Percentiles rank a stretch among this genome's conserved stretches.
Conservation (phyloP, 352 stramenopile genomes). For the Phytophthora brassicae region DNA sequence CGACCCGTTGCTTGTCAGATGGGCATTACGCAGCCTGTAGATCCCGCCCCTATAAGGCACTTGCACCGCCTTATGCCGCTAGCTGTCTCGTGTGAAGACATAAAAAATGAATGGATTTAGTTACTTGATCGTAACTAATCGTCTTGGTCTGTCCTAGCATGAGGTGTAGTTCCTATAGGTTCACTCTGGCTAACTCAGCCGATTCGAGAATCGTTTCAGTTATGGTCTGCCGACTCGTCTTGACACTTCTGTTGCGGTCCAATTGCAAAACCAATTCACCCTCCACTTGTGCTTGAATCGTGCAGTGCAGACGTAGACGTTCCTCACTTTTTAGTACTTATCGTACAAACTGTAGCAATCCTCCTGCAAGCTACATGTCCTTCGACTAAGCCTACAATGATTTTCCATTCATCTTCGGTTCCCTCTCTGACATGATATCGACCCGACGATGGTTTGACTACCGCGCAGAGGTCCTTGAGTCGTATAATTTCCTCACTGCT, state of each 20-base stretch:
- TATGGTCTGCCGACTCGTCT: background rate
- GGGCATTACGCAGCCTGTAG: background rate
- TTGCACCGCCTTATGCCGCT: background rate
- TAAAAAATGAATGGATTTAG: too few species aligned
- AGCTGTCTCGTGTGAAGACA: background rate
- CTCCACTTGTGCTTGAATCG: background rate
- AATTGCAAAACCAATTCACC: background rate
- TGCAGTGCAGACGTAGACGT: background rate
- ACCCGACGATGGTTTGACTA: too few species aligned
- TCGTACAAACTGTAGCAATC: background rate
- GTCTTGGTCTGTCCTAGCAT: too few species aligned
- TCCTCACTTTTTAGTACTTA: background rate
- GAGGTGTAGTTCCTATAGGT: too few species aligned
- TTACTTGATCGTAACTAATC: too few species aligned
- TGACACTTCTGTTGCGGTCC: background rate
- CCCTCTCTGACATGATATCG: background rate
- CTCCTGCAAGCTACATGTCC: background rate
- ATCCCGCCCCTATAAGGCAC: background rate
- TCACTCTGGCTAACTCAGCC: background rate
- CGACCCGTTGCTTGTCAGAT: background rate
- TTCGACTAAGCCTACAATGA: slow-evolving; percentile 2
- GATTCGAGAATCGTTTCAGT: slow-evolving; percentile 1
- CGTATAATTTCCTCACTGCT: too few species aligned
- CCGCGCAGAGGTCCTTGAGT: too few species aligned
- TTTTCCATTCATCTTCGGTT: background rate